These are phyloP conservation scores for Geotrichum australiense DNA, from an alignment of 1,139 yeast species.

Conservation along the genomic window DNA sequence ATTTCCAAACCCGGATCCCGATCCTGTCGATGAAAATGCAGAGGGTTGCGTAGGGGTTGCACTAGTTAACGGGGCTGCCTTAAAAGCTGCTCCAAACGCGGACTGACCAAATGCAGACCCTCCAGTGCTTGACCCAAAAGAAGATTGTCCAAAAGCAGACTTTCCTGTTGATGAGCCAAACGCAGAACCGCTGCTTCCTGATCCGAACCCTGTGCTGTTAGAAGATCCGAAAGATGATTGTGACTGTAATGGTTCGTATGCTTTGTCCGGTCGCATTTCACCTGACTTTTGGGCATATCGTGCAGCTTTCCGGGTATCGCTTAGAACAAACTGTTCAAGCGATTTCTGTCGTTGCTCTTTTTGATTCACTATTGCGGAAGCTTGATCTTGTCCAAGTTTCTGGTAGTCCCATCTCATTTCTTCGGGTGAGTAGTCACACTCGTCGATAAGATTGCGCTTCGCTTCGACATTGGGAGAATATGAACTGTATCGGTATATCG, in stretches of 20 bases:
- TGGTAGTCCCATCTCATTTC: constrained; percentile 46
- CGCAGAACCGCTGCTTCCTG: neutral
- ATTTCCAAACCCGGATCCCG: constrained; percentile 1
- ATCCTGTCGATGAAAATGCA: too few species aligned
- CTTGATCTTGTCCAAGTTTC: constrained; percentile 34
- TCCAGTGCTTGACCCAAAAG: constrained; percentile 23
- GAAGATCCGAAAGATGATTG: constrained; percentile 20
- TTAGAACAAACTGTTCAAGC: constrained; percentile 37
- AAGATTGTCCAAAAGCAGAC: constrained; percentile 17
- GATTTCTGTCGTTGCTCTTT: constrained; percentile 37
- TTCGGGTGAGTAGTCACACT: constrained; percentile 52
- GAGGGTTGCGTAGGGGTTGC: constrained; percentile 6
- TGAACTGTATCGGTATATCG: constrained; percentile 9
- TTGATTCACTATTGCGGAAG: constrained; percentile 31
- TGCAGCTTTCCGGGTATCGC: constrained; percentile 46
- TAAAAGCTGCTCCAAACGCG: constrained; percentile 6
- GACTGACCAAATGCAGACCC: constrained; percentile 20
- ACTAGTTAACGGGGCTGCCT: constrained; percentile 22
- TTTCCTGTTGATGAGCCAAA: constrained; percentile 2
- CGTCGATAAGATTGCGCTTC: constrained; percentile 40
- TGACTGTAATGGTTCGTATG: constrained; percentile 14
- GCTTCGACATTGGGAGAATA: constrained; percentile 12
- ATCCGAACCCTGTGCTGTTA: constrained; percentile 10
- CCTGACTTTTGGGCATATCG: constrained; percentile 36
- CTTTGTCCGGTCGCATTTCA: constrained; percentile 7